phyloP scores from a whole-genome alignment of 345 rosid species.

The Cochlearia excelsa region DNA sequence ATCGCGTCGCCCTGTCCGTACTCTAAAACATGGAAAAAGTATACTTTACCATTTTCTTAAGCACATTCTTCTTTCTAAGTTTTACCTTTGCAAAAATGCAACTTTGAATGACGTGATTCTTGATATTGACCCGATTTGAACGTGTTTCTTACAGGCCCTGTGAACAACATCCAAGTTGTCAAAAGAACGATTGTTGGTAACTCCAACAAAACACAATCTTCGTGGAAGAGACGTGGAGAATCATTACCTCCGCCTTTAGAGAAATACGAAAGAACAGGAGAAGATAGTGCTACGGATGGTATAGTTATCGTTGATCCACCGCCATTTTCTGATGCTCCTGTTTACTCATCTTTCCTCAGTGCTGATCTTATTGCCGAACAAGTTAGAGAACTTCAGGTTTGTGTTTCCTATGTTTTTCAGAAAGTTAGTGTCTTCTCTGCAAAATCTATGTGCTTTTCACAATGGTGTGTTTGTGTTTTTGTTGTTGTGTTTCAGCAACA shows the following conservation, averaged over 20 bases:
- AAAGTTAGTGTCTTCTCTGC: too few species aligned
- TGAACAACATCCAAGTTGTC: constrained; percentile 62
- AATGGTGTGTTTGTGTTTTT: constrained; percentile 3
- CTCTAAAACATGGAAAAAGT: constrained; percentile 68
- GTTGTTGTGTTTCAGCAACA: constrained; percentile 29
- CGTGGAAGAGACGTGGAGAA: constrained; percentile 50
- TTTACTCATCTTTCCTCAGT: constrained; percentile 37
- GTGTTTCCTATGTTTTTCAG: too few species aligned
- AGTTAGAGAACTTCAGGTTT: constrained; percentile 70
- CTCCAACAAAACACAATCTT: constrained; percentile 37
- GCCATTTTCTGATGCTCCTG: constrained; percentile 28
- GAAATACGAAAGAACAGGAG: constrained; percentile 46
- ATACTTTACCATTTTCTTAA: constrained; percentile 16
- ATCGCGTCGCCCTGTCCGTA: constrained; percentile 45
- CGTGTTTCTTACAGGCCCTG: constrained; percentile 48
- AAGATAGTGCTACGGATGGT: constrained; percentile 40
- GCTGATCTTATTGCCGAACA: constrained; percentile 51
- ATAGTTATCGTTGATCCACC: constrained; percentile 44
- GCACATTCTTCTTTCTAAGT: constrained; percentile 4
- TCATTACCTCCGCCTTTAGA: constrained; percentile 59
- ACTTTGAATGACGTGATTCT: too few species aligned
- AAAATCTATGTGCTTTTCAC: too few species aligned
- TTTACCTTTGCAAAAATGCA: too few species aligned
- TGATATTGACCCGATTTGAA: constrained; percentile 4
- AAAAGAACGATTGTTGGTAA: constrained; percentile 37